Base-by-base conservation (phyloP, 164 flowering plant species). In the Akebia trifoliata region DNA sequence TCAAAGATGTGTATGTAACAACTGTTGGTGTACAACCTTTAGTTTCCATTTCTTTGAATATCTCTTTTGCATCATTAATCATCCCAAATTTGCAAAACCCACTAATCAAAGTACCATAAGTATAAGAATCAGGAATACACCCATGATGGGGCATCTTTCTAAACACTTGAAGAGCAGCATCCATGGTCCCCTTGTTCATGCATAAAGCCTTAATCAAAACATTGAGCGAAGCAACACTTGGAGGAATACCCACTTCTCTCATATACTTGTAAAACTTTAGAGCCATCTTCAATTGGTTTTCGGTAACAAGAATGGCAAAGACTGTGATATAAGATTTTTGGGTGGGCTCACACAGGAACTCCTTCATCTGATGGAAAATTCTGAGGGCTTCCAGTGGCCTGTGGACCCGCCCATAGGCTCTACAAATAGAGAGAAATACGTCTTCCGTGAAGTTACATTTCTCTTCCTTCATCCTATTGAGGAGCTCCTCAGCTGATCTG, bases 71-170 rank as follows among this genome's bases (percentile, higher is more conserved):
- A 46, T 93, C 86, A 40, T 8, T 61, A 34, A 71, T 65, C 68
- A 64, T 81, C 46, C 86, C 87, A 1, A 72, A 70, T 58, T 75
- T 77, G 70, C 88, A 87, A 45, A 93, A 37, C 17, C 98, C 98
- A 71, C n/a, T 84, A 39, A 90, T 82, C 67, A 90, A 39, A 29
- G 97, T 90, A 30, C 95, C 95, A 67, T 90, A 90, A 0, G 97
- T 90, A 65, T 82, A 87, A 12, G 84, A 76, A 80, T 90, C 96
- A 2, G 96, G 97, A 52, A 31, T 12, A 53, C 68, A 86, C 35
- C n/a, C 95, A 35, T 58, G 75, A 45, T 63, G 66, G 0, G 87
- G 84, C 95, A 91, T 86, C 69, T 85, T 83, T 9, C 20, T 65
- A 44, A 86, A 90, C 45, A 84, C 74, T 45, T 30, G 46, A 32